Conservation (phyloP, 495 filamentous ascomycete species). For the Tuber umbilicatum region DNA sequence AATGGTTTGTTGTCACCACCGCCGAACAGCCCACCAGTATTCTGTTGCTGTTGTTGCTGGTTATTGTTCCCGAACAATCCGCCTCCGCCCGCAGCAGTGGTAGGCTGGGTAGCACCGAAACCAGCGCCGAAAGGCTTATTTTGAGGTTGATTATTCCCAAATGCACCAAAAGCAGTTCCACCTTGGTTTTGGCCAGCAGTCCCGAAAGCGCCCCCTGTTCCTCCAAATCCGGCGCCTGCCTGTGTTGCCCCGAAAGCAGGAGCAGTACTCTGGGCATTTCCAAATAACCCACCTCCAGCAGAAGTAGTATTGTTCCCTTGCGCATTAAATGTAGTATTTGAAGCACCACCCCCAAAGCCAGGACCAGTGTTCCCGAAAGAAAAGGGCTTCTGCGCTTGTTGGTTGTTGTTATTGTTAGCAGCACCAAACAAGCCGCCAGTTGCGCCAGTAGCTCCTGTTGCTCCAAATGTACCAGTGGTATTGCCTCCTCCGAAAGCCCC, state of each 20-base stretch:
- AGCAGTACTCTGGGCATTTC: constrained; percentile 42
- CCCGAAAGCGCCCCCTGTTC: constrained; percentile 43
- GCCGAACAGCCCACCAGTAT: constrained; percentile 60
- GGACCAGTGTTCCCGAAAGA: constrained; percentile 35
- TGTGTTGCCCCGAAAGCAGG: constrained; percentile 39
- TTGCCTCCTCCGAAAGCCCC: constrained; percentile 38
- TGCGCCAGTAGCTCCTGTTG: constrained; percentile 40
- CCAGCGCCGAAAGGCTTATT: constrained; percentile 44
- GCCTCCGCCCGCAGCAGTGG: constrained; percentile 44
- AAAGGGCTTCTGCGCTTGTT: constrained; percentile 32
- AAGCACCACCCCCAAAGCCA: constrained; percentile 40
- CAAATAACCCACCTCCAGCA: constrained; percentile 49
- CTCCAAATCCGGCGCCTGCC: constrained; percentile 32
- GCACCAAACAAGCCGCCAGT: constrained; percentile 44
- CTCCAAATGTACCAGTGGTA: constrained; percentile 42
- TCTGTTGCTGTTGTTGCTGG: constrained; percentile 49
- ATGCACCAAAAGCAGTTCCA: constrained; percentile 41
- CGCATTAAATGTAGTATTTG: constrained; percentile 57
- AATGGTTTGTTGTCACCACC: constrained; percentile 38
- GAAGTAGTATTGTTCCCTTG: constrained; percentile 41
- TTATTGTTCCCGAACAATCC: constrained; percentile 48
- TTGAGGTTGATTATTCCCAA: constrained; percentile 41
- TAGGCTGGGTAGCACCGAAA: constrained; percentile 44
- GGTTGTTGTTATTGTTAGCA: constrained; percentile 23
- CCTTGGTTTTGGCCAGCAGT: constrained; percentile 43